Conservation (phyloP, 2,329 filamentous ascomycete genomes). For the Trichoderma pleuroti region DNA sequence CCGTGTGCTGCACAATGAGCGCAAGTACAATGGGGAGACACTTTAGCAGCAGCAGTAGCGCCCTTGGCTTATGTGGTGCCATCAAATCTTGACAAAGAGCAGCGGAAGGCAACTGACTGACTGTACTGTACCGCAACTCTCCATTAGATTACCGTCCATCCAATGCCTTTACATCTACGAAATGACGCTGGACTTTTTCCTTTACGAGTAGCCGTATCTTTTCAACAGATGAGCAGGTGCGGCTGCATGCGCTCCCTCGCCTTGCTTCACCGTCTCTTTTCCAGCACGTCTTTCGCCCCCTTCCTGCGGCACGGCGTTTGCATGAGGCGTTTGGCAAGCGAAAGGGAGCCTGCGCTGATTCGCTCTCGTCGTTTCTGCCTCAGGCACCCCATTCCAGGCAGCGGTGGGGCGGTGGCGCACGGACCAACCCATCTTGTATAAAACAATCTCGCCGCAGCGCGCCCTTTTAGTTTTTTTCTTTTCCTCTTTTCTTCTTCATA, state of each 20-base stretch:
- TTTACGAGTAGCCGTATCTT: neutral
- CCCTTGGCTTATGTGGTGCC: neutral
- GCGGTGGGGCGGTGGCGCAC: conserved; percentile 21
- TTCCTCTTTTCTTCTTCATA: conserved; percentile 40
- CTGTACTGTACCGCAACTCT: neutral
- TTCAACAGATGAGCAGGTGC: neutral
- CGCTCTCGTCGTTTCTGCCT: neutral
- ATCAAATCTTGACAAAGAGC: neutral
- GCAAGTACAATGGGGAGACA: neutral
- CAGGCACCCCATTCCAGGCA: neutral
- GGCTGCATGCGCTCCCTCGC: neutral
- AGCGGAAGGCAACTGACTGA: neutral
- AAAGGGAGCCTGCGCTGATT: conserved; percentile 3
- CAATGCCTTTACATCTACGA: neutral
- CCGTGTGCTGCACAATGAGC: neutral
- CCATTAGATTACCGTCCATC: neutral
- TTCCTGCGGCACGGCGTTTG: conserved; percentile 3
- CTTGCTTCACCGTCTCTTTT: neutral
- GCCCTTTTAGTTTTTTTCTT: conserved; percentile 22
- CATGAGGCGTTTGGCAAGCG: conserved; percentile 8
- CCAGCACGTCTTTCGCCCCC: neutral
- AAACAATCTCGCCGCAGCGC: conserved; percentile 10
- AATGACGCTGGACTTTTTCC: neutral
- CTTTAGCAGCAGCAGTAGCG: neutral
- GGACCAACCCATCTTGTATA: conserved; percentile 25